These are phyloP conservation scores for Gomphus bonarii DNA, from an alignment of 1,284 basidiomycete species.

Conservation along the genomic window DNA sequence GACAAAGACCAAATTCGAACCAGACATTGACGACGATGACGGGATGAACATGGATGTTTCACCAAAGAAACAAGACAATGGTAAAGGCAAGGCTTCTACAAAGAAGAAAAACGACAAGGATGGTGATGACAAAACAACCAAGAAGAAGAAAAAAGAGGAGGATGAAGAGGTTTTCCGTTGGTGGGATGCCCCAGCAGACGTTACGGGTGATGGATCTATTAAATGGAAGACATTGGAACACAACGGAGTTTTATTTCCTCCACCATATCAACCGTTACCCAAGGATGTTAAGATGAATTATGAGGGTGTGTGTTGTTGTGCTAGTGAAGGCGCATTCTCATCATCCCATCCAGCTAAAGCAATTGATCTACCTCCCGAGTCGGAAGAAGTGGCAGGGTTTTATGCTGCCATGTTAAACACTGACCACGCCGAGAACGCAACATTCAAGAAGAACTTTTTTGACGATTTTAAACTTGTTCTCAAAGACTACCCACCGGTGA, in stretches of 20 bases:
- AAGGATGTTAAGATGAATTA: constrained; percentile 90
- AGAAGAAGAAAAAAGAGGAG: constrained; percentile 41
- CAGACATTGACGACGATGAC: constrained; percentile 39
- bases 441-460: constrained; percentile 96
- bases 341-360: constrained; percentile 47
- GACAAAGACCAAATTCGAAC: constrained; percentile 38
- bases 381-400: constrained; percentile 97
- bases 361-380: constrained; percentile 72
- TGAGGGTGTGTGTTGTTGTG: constrained; percentile 47
- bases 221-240: constrained; percentile 95
- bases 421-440: constrained; percentile 83
- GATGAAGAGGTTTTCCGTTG: constrained; percentile 70
- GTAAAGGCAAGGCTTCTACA: constrained; percentile 17
- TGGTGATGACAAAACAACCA: constrained; percentile 16
- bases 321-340: constrained; percentile 13
- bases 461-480: constrained; percentile 78
- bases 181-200: constrained; percentile 52
- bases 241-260: constrained; percentile 92
- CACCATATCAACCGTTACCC: constrained; percentile 85
- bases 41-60: constrained; percentile 32
- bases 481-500: constrained; percentile 78
- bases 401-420: constrained; percentile 91
- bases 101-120: constrained; percentile 30
- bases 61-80: constrained; percentile 22
- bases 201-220: constrained; percentile 60